Percentiles rank a stretch among this genome's conserved stretches.
These are phyloP conservation scores for Neofusicoccum umdonicola DNA, from an alignment of 2,329 filamentous ascomycete genomes.

Conservation along the genomic window DNA sequence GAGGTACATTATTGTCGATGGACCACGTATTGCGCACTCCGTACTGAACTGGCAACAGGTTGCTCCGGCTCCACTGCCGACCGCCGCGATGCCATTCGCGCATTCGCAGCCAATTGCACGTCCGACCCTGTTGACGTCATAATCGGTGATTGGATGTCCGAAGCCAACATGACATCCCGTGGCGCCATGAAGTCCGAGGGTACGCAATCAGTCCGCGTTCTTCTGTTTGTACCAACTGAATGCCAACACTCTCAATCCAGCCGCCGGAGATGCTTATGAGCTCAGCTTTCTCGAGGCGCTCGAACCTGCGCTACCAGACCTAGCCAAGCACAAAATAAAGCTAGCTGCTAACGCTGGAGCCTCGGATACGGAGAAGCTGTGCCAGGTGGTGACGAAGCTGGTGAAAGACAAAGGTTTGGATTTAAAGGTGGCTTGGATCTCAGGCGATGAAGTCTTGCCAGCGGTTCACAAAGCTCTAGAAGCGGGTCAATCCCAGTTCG, in stretches of 20 bases:
- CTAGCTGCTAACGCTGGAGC: slow-evolving; percentile 36
- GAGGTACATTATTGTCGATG: not conserved
- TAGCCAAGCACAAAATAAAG: slow-evolving; percentile 33
- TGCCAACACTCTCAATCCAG: slow-evolving; percentile 15
- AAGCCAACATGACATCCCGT: slow-evolving; percentile 31
- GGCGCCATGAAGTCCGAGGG: slow-evolving; percentile 26
- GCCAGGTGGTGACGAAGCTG: slow-evolving; percentile 27
- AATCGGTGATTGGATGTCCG: slow-evolving; percentile 33
- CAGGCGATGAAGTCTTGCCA: slow-evolving; percentile 43
- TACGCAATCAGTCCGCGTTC: slow-evolving; percentile 4
- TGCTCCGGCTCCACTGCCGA: slow-evolving; percentile 33
- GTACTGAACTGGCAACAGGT: slow-evolving; percentile 19
- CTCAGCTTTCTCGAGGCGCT: slow-evolving; percentile 52
- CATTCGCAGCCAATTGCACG: slow-evolving; percentile 28
- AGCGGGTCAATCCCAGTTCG: slow-evolving; percentile 36
- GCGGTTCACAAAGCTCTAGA: slow-evolving; percentile 35
- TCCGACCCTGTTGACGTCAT: slow-evolving; percentile 33
- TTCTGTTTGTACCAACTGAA: not conserved
- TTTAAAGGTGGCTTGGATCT: slow-evolving; percentile 40
- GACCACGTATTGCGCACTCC: too few species aligned
- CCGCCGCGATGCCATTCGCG: slow-evolving; percentile 32
- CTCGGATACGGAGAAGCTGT: slow-evolving; percentile 29
- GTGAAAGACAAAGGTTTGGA: slow-evolving; percentile 25
- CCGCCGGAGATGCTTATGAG: slow-evolving; percentile 47
- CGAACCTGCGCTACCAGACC: slow-evolving; percentile 37